Percentiles rank a stretch among this genome's conserved stretches.
Evolutionary conservation across 768 basidiomycete genomes (phyloP).

Genomic region (Mycena galopus): DNA sequence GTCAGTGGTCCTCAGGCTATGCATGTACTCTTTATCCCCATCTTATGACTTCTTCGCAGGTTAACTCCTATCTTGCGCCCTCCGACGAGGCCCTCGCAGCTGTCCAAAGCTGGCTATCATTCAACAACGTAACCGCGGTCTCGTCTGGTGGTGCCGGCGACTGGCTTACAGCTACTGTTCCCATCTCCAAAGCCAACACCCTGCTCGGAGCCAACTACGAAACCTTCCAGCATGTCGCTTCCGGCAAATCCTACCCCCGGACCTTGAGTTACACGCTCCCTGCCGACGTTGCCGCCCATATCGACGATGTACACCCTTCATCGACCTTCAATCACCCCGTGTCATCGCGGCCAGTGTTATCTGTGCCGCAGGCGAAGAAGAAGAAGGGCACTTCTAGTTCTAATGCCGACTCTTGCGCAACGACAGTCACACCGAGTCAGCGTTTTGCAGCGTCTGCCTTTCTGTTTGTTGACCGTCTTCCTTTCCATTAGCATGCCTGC

Average conservation of each 20-base stretch:
- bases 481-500: slow-evolving; percentile 38
- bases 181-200: slow-evolving; percentile 50
- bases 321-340: slow-evolving; percentile 40
- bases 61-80: slow-evolving; percentile 36
- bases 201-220: slow-evolving; percentile 52
- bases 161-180: slow-evolving; percentile 49
- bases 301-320: slow-evolving; percentile 53
- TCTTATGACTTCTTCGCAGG: slow-evolving; percentile 16
- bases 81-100: slow-evolving; percentile 41
- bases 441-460: not conserved
- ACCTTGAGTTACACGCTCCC: slow-evolving; percentile 56
- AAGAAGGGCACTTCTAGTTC: not conserved
- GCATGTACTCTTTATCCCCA: slow-evolving; percentile 47
- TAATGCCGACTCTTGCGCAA: slow-evolving; percentile 3
- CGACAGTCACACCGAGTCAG: slow-evolving; percentile 25
- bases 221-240: slow-evolving; percentile 48
- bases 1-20: slow-evolving; percentile 48
- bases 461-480: not conserved
- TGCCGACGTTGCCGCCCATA: slow-evolving; percentile 41
- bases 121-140: slow-evolving; percentile 47
- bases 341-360: slow-evolving; percentile 38
- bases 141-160: slow-evolving; percentile 55
- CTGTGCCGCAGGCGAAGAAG: not conserved
- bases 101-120: slow-evolving; percentile 58
- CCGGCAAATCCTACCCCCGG: slow-evolving; percentile 46